Base-by-base conservation (phyloP, 306 rosid species). In the Crataegus laevigata region DNA sequence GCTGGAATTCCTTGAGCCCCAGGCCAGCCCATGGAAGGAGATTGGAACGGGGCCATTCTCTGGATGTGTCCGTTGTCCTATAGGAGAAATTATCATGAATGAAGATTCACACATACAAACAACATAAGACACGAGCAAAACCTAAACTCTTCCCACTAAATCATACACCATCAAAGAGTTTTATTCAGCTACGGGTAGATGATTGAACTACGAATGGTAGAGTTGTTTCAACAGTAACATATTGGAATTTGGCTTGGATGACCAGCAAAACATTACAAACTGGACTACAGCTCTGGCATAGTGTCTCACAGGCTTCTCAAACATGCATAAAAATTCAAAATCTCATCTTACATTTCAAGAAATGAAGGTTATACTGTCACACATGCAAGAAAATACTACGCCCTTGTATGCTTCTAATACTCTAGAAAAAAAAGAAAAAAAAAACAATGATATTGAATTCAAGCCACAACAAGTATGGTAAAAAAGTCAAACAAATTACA, bases 1-100 rank as follows among this genome's bases (percentile, higher is more conserved):
- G 94, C 43, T 12, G 90, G 94, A 72, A 89, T 64, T 81, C 94
- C 98, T 79, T 87, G 96, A 55, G 83, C 76, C 72, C 91, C 88
- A 55, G 92, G 88, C 96, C 96, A 91, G 75, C 88, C 89, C 81
- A 88, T 72, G 12, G 90, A 71, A 29, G 91, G 93, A 67, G 85
- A 70, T 79, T 85, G 97, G 69, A 85, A 76, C 0, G 92, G 85
- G 47, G 86, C 82, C 87, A 88, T 80, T 80, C 92, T 81, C 59
- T 80, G 92, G 50, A 80, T 54, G 77, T 87, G 82, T 77, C 90
- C 92, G 71, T 86, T 88, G 55, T 88, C 96, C 97, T 92, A 80
- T 84, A 80, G 43, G 38, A 74, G 77, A 57, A 77, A 70, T 74
- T 26, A 52, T 47, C 34, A 65, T 30, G 38, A 24, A 67, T 71